Base-by-base conservation (phyloP, 495 filamentous ascomycete species). In the Talaromyces stipitatus region DNA sequence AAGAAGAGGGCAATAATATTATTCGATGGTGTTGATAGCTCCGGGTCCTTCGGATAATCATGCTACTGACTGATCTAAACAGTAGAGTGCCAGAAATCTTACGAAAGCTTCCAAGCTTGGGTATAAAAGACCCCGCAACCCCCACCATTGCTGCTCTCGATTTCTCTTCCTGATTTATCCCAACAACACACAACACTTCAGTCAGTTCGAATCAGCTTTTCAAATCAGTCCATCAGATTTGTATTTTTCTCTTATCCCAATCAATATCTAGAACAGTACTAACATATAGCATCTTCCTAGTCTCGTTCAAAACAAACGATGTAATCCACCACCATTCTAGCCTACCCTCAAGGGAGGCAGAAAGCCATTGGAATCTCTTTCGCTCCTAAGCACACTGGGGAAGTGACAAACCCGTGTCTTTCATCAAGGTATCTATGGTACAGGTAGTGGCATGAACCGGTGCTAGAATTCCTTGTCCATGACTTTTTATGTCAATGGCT, bases 381-480 rank as follows among this genome's bases (percentile, higher is more conserved):
- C 36, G 54, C 54, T 45, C 22, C 48, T 41, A 50, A 58, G 22
- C 14, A 18, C 45, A 48, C 68, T 76, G 70, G 69, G 62, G 68
- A 65, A 23, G 69, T 68, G 69, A 58, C 61, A 61, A 52, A 63
- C 71, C 66, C 66, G 70, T 65, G 53, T 63, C 22, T 65, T 64
- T 73, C n/a, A 77, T 85, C 81, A 84, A 84, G 82, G 80, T 83
- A 83, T 74, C 70, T 80, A 72, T 84, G 77, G 76, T 77, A 79
- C 79, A 69, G 56, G 69, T 68, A 76, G 71, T 60, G 72, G 81
- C 78, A 80, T 86, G 83, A 71, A 81, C 83, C 82, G 82, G 83
- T 86, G 83, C 85, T 82, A 78, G 82, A 78, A n/a, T 62, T 71
- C 73, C 57, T 57, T 41, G 64, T 60, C 55, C 62, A 46, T 64